Percentiles rank a stretch among this genome's conserved stretches.
phyloP scores from a whole-genome alignment of 31 red algal species.

The Porphyra umbilicalis region DNA sequence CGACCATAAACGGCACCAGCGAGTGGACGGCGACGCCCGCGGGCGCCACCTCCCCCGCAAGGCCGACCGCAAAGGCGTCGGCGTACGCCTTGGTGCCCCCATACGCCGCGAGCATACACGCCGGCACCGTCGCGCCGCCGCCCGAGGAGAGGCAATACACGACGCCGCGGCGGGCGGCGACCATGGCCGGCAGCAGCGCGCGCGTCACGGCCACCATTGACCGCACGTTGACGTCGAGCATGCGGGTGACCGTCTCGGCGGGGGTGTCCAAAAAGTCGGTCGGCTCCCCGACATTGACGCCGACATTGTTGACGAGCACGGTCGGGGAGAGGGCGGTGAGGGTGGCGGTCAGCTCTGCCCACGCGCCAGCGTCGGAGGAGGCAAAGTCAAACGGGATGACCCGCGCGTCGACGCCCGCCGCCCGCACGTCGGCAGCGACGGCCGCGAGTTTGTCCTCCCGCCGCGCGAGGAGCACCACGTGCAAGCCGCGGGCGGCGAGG shows the following conservation, averaged over 20 bases:
- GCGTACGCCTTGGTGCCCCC: slow-evolving; percentile 86
- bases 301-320: slow-evolving; percentile 92
- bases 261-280: slow-evolving; percentile 86
- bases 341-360: slow-evolving; percentile 5
- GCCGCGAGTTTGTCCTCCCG: slow-evolving; percentile 42
- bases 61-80: slow-evolving; percentile 65
- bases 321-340: slow-evolving; percentile 30
- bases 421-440: slow-evolving; percentile 25
- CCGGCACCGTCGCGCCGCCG: slow-evolving; percentile 69
- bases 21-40: slow-evolving; percentile 48
- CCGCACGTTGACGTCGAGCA: slow-evolving; percentile 69
- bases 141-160: slow-evolving; percentile 65
- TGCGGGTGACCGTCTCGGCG: slow-evolving; percentile 39
- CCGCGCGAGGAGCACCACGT: slow-evolving; percentile 74
- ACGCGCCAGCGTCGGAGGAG: slow-evolving; percentile 18
- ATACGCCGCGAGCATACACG: slow-evolving; percentile 68
- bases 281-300: slow-evolving; percentile 83
- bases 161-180: slow-evolving; percentile 22
- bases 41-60: slow-evolving; percentile 51
- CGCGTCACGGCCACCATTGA: slow-evolving; percentile 63
- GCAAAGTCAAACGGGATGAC: slow-evolving; percentile 64
- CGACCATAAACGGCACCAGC: slow-evolving; percentile 80
- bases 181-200: slow-evolving; percentile 67
- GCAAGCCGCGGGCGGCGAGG: slow-evolving; percentile 48
- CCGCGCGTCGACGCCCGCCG: slow-evolving; percentile 18